Conservation (phyloP, 352 stramenopile genomes). For the Phytopythium cucurbitacearum region DNA sequence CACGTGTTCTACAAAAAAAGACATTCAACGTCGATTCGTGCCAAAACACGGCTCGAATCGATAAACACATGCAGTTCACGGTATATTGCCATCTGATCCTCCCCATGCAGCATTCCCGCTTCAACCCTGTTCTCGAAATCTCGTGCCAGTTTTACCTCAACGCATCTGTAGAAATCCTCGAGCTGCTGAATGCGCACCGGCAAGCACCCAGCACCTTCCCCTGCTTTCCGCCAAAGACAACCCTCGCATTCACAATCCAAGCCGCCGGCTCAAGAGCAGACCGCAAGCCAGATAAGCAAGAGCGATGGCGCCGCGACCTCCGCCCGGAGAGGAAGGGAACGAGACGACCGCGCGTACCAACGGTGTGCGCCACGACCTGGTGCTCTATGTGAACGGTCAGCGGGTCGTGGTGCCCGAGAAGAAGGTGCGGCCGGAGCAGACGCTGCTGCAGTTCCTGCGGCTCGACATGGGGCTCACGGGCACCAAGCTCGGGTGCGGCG, state of each 20-base stretch:
- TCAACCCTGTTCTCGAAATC: too few species aligned
- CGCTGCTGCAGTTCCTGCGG: constrained; percentile 83
- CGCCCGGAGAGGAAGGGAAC: not conserved
- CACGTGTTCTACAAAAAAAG: not conserved
- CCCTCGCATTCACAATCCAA: not conserved
- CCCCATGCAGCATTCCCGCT: too few species aligned
- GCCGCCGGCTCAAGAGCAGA: not conserved
- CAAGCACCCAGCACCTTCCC: too few species aligned
- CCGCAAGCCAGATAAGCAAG: not conserved
- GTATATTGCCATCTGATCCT: too few species aligned
- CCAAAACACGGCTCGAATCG: too few species aligned
- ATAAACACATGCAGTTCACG: too few species aligned
- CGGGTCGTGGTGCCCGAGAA: constrained; percentile 44
- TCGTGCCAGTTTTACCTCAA: too few species aligned
- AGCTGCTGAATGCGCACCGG: too few species aligned
- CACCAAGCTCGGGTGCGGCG: constrained; percentile 91
- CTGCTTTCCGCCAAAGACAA: too few species aligned
- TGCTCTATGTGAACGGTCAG: constrained; percentile 77
- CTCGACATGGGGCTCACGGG: constrained; percentile 63
- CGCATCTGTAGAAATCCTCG: too few species aligned
- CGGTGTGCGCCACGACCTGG: constrained; percentile 38
- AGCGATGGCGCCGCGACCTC: constrained; percentile 5
- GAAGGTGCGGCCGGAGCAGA: constrained; percentile 65
- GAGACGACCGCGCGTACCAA: not conserved
- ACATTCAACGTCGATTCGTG: too few species aligned